These are phyloP conservation scores for Huntiella decipiens DNA, from an alignment of 2,329 filamentous ascomycete genomes.

Conservation along the genomic window DNA sequence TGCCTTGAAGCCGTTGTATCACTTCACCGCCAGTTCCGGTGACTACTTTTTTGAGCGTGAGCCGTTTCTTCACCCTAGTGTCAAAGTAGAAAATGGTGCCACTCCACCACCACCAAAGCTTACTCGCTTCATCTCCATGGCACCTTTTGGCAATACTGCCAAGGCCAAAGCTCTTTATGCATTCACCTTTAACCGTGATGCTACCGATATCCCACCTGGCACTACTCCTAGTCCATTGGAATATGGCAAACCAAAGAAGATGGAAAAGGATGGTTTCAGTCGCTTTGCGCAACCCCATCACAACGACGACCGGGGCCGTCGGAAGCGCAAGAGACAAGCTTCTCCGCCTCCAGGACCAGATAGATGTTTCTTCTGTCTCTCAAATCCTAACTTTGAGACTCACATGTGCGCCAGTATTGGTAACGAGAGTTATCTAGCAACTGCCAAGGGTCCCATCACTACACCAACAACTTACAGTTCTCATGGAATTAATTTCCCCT, in stretches of 20 bases:
- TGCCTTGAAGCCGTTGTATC: slow-evolving; percentile 73
- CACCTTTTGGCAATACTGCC: slow-evolving; percentile 51
- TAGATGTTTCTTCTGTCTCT: slow-evolving; percentile 89
- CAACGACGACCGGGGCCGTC: slow-evolving; percentile 25
- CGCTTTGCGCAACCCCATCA: slow-evolving; percentile 19
- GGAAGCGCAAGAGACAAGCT: slow-evolving; percentile 26
- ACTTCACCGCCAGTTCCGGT: slow-evolving; percentile 51
- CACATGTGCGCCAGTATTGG: slow-evolving; percentile 86
- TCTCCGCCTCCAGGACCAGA: slow-evolving; percentile 49
- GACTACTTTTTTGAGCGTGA: slow-evolving; percentile 74
- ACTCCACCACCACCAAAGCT: slow-evolving; percentile 21
- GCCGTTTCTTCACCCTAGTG: slow-evolving; percentile 55
- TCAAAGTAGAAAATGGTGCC: too few relatives aligned
- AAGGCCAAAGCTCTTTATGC: slow-evolving; percentile 74
- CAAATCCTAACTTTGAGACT: slow-evolving; percentile 62
- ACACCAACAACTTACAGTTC: slow-evolving; percentile 45
- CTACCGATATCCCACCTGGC: slow-evolving; percentile 41
- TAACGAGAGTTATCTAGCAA: slow-evolving; percentile 72
- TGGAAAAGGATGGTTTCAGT: slow-evolving; percentile 2
- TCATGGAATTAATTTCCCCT: slow-evolving; percentile 52
- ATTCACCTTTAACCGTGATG: slow-evolving; percentile 35
- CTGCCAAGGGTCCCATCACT: slow-evolving; percentile 75
- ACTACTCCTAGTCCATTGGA: slow-evolving; percentile 60
- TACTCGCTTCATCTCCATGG: slow-evolving; percentile 82
- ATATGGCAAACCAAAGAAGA: slow-evolving; percentile 1